phyloP scores from a whole-genome alignment of 805 yeast species.

The Starmera caribaea region DNA sequence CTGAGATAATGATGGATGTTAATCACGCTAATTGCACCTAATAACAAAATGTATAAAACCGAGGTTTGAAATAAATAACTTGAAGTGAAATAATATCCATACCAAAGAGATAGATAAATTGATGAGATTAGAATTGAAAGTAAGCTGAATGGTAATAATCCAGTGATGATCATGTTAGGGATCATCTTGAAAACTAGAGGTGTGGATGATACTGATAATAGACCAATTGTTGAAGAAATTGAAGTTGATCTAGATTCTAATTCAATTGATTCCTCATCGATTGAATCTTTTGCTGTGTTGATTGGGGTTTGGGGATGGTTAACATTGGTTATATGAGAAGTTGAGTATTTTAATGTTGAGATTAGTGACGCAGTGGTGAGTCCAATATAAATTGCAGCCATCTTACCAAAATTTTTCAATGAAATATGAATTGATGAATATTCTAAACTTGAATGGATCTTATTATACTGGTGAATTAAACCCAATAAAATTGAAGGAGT shows the following conservation, averaged over 20 bases:
- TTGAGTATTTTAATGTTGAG: conserved; percentile 5
- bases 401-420: not conserved
- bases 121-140: conserved; percentile 18
- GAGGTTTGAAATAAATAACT: conserved; percentile 10
- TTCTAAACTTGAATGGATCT: conserved; percentile 11
- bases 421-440: conserved; percentile 15
- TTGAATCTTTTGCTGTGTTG: conserved; percentile 3
- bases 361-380: conserved; percentile 8
- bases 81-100: conserved; percentile 15
- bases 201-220: not conserved
- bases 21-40: conserved; percentile 11
- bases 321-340: conserved; percentile 5
- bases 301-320: conserved; percentile 13
- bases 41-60: conserved; percentile 9
- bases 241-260: conserved; percentile 4
- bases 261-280: not conserved
- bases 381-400: conserved; percentile 5
- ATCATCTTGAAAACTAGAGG: conserved; percentile 17
- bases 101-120: conserved; percentile 17
- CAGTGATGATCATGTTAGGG: conserved; percentile 19
- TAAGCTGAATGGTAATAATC: conserved; percentile 20
- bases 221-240: not conserved
- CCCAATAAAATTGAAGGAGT: conserved; percentile 9
- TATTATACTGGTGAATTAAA: conserved; percentile 7
- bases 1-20: conserved; percentile 15